phyloP scores from a whole-genome alignment of 805 yeast species.

The Myxozyma nipponensis region DNA sequence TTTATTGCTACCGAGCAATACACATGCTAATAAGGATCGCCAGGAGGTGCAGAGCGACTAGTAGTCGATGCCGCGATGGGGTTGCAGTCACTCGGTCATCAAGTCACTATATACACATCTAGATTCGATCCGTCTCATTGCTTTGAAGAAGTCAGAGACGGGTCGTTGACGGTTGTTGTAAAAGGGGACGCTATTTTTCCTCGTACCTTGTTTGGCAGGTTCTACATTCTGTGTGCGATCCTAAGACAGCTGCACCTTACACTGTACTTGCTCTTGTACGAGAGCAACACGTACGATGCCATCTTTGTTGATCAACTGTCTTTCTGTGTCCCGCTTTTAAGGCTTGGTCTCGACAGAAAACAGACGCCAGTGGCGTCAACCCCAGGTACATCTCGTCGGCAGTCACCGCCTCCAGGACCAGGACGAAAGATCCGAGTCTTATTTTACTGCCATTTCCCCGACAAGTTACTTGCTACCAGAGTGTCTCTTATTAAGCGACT shows the following conservation, averaged over 20 bases:
- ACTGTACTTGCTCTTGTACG: constrained; percentile 42
- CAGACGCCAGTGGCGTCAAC: background rate
- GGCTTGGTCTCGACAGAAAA: constrained; percentile 19
- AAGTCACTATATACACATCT: constrained; percentile 72
- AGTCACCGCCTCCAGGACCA: background rate
- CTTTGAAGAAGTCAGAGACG: constrained; percentile 75
- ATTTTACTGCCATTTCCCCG: constrained; percentile 97
- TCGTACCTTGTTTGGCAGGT: constrained; percentile 55
- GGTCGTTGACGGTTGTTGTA: constrained; percentile 57
- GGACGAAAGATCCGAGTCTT: constrained; percentile 47
- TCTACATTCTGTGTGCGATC: constrained; percentile 78
- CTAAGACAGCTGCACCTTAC: constrained; percentile 73
- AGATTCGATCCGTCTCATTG: constrained; percentile 86
- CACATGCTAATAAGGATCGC: background rate
- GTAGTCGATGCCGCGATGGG: constrained; percentile 95
- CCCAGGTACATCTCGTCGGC: background rate
- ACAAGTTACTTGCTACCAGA: constrained; percentile 66
- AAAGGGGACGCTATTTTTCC: constrained; percentile 81
- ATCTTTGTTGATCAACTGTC: constrained; percentile 86
- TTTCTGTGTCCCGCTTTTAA: constrained; percentile 72
- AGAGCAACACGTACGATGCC: constrained; percentile 55
- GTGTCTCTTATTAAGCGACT: constrained; percentile 48
- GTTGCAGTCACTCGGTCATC: constrained; percentile 61
- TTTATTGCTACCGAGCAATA: background rate
- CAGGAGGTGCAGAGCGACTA: constrained; percentile 90